These are phyloP conservation scores for Macroventuria anomochaeta DNA, from an alignment of 2,329 filamentous ascomycete genomes.

Conservation along the genomic window DNA sequence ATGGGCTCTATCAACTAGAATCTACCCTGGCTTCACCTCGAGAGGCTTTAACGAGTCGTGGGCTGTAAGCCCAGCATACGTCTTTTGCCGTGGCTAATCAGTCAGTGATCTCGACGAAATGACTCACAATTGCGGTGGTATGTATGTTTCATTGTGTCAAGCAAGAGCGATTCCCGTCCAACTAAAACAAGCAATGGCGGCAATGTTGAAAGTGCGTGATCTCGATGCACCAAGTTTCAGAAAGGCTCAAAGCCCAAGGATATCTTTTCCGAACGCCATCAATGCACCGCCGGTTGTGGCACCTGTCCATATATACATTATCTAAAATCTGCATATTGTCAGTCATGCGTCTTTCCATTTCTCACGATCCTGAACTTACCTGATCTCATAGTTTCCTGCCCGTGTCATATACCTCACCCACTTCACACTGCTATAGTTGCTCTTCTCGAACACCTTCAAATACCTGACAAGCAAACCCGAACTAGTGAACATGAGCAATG, in stretches of 20 bases:
- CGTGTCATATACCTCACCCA: slow-evolving; percentile 99
- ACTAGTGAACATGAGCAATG: slow-evolving; percentile 96
- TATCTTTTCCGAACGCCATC: slow-evolving; percentile 16
- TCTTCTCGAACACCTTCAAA: slow-evolving; percentile 99
- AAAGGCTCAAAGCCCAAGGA: slow-evolving; percentile 3
- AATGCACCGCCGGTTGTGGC: slow-evolving; percentile 16
- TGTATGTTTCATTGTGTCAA: too few relatives aligned
- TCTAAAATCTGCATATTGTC: slow-evolving; percentile 10
- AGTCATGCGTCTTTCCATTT: not conserved
- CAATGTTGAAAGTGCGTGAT: too few relatives aligned
- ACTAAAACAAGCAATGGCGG: too few relatives aligned
- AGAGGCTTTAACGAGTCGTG: too few relatives aligned
- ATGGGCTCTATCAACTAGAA: too few relatives aligned
- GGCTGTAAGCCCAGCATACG: too few relatives aligned
- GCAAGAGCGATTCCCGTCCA: too few relatives aligned
- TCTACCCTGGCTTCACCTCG: too few relatives aligned
- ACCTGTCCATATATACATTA: not conserved
- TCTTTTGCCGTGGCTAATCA: too few relatives aligned
- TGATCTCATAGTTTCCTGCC: slow-evolving; percentile 95
- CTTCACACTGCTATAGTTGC: slow-evolving; percentile 97
- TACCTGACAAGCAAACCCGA: slow-evolving; percentile 91
- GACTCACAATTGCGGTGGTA: too few relatives aligned
- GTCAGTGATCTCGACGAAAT: too few relatives aligned
- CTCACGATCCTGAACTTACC: slow-evolving; percentile 57
- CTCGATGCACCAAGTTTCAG: not conserved